A percentile compares a stretch with the other conserved stretches of the same genome.
These are phyloP conservation scores for Dioszegia hungarica DNA, from an alignment of 768 basidiomycete genomes.

Conservation along the genomic window DNA sequence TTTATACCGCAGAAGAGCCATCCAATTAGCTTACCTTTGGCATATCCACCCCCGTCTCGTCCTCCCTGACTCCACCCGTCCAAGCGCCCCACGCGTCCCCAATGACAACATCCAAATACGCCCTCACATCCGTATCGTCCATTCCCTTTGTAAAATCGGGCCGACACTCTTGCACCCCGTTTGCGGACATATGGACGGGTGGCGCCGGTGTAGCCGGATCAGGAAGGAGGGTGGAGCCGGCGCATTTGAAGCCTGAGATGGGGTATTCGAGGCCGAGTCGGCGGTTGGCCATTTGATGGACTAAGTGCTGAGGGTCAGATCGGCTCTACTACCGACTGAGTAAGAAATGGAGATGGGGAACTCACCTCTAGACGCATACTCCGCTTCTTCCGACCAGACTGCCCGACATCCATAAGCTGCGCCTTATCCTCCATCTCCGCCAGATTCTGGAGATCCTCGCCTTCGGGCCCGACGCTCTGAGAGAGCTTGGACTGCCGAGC, in stretches of 20 bases:
- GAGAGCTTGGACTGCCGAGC: not conserved
- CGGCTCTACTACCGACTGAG: not conserved
- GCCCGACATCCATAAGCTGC: not conserved
- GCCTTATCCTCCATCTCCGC: not conserved
- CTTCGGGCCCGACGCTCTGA: not conserved
- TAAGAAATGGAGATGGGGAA: not conserved
- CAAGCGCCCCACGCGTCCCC: constrained; percentile 27
- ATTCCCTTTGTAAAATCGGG: constrained; percentile 32
- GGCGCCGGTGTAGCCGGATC: constrained; percentile 19
- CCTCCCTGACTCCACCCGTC: constrained; percentile 13
- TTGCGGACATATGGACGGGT: constrained; percentile 20
- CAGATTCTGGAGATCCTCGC: not conserved
- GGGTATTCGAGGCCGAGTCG: constrained; percentile 39
- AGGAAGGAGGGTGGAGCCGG: constrained; percentile 28
- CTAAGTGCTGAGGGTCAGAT: constrained; percentile 42
- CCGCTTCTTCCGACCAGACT: constrained; percentile 18
- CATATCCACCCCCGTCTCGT: constrained; percentile 26
- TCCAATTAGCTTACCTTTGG: not conserved
- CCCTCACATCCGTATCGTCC: constrained; percentile 14
- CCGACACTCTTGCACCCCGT: constrained; percentile 30
- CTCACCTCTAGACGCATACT: constrained; percentile 38
- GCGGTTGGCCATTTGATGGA: constrained; percentile 39
- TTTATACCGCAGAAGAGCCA: too few species aligned
- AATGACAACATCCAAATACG: constrained; percentile 28
- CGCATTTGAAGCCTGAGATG: constrained; percentile 22